Evolutionary conservation across 75 land plant genomes (phyloP).

Genomic region (Gnetum montanum): DNA sequence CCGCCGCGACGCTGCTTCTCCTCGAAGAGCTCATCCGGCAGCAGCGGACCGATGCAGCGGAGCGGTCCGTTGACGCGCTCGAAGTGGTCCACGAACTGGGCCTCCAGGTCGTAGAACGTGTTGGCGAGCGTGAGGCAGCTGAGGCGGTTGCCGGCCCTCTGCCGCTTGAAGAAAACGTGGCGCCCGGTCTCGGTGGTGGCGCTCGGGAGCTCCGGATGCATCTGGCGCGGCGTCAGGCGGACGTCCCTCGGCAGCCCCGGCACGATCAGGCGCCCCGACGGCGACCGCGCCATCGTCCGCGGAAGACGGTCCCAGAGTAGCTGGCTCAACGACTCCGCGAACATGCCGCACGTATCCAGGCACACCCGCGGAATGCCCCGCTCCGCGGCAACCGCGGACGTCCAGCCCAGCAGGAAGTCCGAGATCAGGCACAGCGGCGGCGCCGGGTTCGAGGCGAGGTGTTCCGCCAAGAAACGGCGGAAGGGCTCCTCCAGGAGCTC

Average conservation of each 20-base stretch:
- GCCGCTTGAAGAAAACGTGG: background rate
- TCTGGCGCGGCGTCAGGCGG: background rate
- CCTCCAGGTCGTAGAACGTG: slow-evolving; percentile 3
- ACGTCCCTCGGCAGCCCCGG: slow-evolving; percentile 1
- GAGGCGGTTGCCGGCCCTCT: background rate
- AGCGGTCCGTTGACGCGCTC: background rate
- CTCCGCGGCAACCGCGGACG: background rate
- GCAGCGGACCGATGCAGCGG: background rate
- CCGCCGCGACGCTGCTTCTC: background rate
- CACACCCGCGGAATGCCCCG: background rate
- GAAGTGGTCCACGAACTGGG: background rate
- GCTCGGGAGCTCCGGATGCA: background rate
- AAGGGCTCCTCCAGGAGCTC: slow-evolving; percentile 8
- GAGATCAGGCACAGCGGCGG: background rate
- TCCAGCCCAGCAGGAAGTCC: slow-evolving; percentile 6
- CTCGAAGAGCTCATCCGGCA: background rate
- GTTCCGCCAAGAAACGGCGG: background rate
- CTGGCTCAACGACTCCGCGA: slow-evolving; percentile 1
- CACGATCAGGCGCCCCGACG: background rate
- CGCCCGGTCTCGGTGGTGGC: background rate
- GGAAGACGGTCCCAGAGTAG: background rate
- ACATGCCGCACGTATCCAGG: background rate
- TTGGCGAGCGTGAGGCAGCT: background rate
- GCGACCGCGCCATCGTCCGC: background rate
- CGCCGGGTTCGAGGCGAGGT: background rate